A percentile compares a stretch with the other conserved stretches of the same genome.
Evolutionary conservation across 106 monocot species (phyloP).

Genomic region (Dendrobium nobile): DNA sequence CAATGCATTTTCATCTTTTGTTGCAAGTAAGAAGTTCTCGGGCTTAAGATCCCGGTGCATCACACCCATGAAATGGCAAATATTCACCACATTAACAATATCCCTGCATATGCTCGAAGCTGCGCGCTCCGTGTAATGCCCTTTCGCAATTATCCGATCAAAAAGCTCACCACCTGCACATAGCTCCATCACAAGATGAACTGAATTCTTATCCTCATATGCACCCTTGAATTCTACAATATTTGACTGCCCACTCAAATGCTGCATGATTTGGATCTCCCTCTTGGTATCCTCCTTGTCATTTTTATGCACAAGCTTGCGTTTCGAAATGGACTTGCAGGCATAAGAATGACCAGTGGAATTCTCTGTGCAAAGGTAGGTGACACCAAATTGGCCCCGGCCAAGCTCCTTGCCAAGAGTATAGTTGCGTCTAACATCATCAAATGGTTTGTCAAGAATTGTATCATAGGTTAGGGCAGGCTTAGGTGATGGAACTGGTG

Average conservation of each 20-base stretch:
- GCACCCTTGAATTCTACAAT: slow-evolving; percentile 58
- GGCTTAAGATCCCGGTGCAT: slow-evolving; percentile 63
- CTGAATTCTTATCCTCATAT: slow-evolving; percentile 38
- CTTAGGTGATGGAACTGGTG: neutral
- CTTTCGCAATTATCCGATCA: slow-evolving; percentile 47
- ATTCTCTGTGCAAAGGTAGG: slow-evolving; percentile 45
- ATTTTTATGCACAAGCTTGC: slow-evolving; percentile 33
- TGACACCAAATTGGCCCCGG: slow-evolving; percentile 53
- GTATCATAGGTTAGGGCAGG: slow-evolving; percentile 20
- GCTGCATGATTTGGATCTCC: slow-evolving; percentile 65
- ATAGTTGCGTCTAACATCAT: slow-evolving; percentile 29
- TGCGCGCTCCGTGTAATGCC: slow-evolving; percentile 39
- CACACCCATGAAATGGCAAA: slow-evolving; percentile 60
- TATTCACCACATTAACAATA: slow-evolving; percentile 47
- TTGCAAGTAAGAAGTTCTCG: slow-evolving; percentile 51
- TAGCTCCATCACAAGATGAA: slow-evolving; percentile 56
- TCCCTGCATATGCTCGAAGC: slow-evolving; percentile 40
- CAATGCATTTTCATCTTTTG: slow-evolving; percentile 41
- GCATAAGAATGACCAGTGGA: slow-evolving; percentile 33
- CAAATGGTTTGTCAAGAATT: slow-evolving; percentile 31
- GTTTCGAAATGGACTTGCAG: slow-evolving; percentile 56
- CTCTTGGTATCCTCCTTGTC: slow-evolving; percentile 40
- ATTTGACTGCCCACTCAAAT: slow-evolving; percentile 46
- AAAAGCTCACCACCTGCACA: slow-evolving; percentile 58
- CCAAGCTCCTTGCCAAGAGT: slow-evolving; percentile 51